Percentiles rank a stretch among this genome's conserved stretches.
Conservation (phyloP, 116 monocot genomes). For the Trichopus zeylanicus region DNA sequence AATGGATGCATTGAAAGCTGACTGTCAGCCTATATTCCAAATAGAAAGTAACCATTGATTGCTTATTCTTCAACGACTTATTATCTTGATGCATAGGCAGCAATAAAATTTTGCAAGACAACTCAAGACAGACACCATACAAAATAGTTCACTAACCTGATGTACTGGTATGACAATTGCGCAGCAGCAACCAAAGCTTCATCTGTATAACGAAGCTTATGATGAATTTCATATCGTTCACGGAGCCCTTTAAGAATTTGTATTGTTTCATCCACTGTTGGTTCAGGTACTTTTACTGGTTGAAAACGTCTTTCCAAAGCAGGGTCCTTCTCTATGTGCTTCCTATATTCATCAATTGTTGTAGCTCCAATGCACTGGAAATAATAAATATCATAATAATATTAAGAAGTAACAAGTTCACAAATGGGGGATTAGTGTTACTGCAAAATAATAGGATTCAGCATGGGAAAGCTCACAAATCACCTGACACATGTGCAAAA, state of each 20-base stretch:
- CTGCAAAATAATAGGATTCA: not conserved
- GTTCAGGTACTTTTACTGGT: constrained; percentile 85
- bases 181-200: constrained; percentile 83
- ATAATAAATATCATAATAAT: not conserved
- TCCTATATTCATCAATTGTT: constrained; percentile 85
- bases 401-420: not conserved
- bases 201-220: constrained; percentile 90
- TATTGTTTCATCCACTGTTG: constrained; percentile 90
- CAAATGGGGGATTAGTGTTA: too few relatives aligned
- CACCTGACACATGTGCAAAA: not conserved
- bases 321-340: constrained; percentile 94
- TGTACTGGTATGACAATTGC: constrained; percentile 75
- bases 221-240: constrained; percentile 86
- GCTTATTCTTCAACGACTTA: too few relatives aligned
- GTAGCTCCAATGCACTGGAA: constrained; percentile 88
- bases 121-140: not conserved
- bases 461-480: not conserved
- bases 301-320: constrained; percentile 89
- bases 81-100: too few relatives aligned
- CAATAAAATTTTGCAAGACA: too few relatives aligned
- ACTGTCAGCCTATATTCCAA: too few relatives aligned
- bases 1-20: too few relatives aligned
- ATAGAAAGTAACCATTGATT: too few relatives aligned
- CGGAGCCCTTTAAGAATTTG: constrained; percentile 72
- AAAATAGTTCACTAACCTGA: constrained; percentile 52